Conservation (phyloP, 1,284 basidiomycete species). For the Microbotryum silenes-acaulis region DNA sequence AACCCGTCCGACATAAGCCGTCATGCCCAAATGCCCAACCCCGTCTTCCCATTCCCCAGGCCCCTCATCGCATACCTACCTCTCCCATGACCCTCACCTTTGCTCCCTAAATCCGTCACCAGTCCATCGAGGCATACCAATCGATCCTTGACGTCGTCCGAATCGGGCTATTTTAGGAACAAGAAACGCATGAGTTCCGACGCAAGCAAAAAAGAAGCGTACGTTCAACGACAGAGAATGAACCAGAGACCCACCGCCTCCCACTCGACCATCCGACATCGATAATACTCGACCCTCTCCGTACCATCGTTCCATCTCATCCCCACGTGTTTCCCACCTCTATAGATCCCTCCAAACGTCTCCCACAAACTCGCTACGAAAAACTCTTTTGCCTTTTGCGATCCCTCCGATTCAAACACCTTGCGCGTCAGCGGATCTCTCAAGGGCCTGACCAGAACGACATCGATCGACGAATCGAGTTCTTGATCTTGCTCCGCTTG, state of each 20-base stretch:
- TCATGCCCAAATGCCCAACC: too few species aligned
- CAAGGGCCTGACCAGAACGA: slow-evolving; percentile 72
- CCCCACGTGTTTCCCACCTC: slow-evolving; percentile 60
- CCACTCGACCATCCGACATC: slow-evolving; percentile 79
- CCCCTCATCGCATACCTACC: too few species aligned
- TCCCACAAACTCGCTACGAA: slow-evolving; percentile 41
- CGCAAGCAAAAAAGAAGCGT: not conserved
- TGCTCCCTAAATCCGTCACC: slow-evolving; percentile 14
- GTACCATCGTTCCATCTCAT: slow-evolving; percentile 68
- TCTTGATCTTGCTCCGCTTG: not conserved
- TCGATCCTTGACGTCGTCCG: slow-evolving; percentile 11
- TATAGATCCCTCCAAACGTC: slow-evolving; percentile 60
- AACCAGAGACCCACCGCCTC: slow-evolving; percentile 54
- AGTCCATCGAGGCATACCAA: slow-evolving; percentile 28
- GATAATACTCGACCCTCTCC: slow-evolving; percentile 67
- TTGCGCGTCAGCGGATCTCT: slow-evolving; percentile 52
- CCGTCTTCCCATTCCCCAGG: too few species aligned
- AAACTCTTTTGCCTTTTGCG: slow-evolving; percentile 33
- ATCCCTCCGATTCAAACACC: slow-evolving; percentile 47
- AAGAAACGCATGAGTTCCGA: not conserved
- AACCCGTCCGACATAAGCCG: too few species aligned
- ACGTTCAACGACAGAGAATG: not conserved
- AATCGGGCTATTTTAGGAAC: not conserved
- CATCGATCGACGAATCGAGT: slow-evolving; percentile 53
- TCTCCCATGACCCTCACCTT: too few species aligned